These are phyloP conservation scores for Hyparrhenia diplandra DNA, from an alignment of 176 grass and related monocot species.

Conservation along the genomic window DNA sequence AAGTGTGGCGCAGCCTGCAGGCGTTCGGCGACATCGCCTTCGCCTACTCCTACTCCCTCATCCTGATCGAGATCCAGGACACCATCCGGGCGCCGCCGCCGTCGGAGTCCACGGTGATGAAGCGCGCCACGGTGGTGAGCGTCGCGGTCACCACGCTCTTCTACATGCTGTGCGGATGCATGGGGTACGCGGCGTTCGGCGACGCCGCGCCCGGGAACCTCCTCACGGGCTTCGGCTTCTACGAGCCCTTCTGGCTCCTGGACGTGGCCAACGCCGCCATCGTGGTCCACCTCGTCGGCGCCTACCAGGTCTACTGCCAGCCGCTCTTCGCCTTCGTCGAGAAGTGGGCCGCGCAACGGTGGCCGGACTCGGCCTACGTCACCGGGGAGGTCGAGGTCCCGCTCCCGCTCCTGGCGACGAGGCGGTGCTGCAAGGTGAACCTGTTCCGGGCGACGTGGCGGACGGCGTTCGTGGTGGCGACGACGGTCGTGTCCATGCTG, in stretches of 20 bases:
- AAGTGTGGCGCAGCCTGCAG: slow-evolving; percentile 80
- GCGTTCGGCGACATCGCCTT: slow-evolving; percentile 89
- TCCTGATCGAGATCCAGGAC: slow-evolving; percentile 82
- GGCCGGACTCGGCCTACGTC: slow-evolving; percentile 34
- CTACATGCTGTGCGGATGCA: slow-evolving; percentile 54
- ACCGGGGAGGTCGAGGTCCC: too few relatives aligned
- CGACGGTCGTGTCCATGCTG: too few relatives aligned
- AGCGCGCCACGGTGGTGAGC: slow-evolving; percentile 36
- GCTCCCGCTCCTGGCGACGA: too few relatives aligned
- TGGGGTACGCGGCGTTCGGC: slow-evolving; percentile 57
- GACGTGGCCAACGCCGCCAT: slow-evolving; percentile 58
- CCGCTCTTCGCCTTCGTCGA: slow-evolving; percentile 86
- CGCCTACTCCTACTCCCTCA: slow-evolving; percentile 84
- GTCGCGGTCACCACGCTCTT: slow-evolving; percentile 42
- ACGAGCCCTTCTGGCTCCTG: slow-evolving; percentile 65
- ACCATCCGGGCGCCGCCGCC: slow-evolving; percentile 39
- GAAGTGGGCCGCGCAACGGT: slow-evolving; percentile 48
- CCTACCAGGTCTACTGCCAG: slow-evolving; percentile 79
- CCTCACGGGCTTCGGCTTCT: slow-evolving; percentile 61
- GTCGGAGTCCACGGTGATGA: slow-evolving; percentile 50
- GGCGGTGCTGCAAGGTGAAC: too few relatives aligned
- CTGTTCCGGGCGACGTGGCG: too few relatives aligned
- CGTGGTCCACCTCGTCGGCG: slow-evolving; percentile 53
- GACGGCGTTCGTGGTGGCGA: too few relatives aligned
- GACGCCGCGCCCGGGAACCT: slow-evolving; percentile 44